These are phyloP conservation scores for Jackrogersella minutella DNA, from an alignment of 495 filamentous ascomycete genomes.

Conservation along the genomic window DNA sequence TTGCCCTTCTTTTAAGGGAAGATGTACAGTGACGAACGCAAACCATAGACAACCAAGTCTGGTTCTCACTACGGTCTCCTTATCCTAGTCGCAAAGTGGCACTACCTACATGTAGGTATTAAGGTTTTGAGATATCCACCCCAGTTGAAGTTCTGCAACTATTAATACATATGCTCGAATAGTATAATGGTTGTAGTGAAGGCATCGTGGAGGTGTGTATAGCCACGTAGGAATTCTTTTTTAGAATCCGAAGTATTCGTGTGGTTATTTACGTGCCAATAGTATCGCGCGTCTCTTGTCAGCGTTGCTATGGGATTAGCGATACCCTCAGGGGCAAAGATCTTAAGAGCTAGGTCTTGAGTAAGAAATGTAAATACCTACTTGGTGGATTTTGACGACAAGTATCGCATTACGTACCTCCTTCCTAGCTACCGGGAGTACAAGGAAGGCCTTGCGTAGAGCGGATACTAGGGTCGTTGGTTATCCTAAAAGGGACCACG, in stretches of 20 bases:
- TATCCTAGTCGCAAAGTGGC: neutral
- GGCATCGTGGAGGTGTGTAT: neutral
- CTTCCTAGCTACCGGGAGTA: conserved; percentile 16
- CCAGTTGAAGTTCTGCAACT: neutral
- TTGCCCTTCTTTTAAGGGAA: neutral
- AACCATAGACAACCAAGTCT: neutral
- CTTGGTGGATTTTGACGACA: conserved; percentile 6
- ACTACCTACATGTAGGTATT: no score
- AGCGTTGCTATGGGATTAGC: neutral
- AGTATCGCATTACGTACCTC: conserved; percentile 26
- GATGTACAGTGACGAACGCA: conserved; percentile 3
- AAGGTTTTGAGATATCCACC: neutral
- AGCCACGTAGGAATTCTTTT: neutral
- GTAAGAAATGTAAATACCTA: conserved; percentile 8
- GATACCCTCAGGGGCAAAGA: neutral
- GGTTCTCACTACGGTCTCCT: conserved; percentile 4
- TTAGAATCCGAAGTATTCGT: neutral
- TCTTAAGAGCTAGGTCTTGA: neutral
- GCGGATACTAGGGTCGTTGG: conserved; percentile 32
- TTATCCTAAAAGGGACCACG: conserved; percentile 39
- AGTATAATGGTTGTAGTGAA: neutral
- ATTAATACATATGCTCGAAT: neutral
- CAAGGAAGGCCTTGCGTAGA: conserved; percentile 38
- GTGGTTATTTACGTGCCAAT: neutral
- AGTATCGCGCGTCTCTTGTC: conserved; percentile 3